Base-by-base conservation (phyloP, 1,284 basidiomycete species). In the Apiotrichum siamense region DNA sequence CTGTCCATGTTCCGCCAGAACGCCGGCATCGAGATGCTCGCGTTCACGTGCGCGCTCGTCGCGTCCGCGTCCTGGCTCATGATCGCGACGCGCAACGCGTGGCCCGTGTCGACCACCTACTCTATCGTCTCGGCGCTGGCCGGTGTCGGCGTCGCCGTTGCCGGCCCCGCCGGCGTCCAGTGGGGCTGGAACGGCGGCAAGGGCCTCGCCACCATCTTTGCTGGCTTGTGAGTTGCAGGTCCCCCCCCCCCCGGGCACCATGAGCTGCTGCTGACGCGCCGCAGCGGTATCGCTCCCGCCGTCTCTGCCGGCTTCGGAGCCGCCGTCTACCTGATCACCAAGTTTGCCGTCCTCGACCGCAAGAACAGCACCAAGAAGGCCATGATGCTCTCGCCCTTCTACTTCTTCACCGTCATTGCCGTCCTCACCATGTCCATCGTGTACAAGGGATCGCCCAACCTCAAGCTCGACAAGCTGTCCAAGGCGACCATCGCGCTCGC, bases 131-230 rank as follows among this genome's bases (percentile, higher is more conserved):
- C 75, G 9, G 76, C 76, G 1, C 59, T 78, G 5, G 74, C 73
- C 12, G 77, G 77, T 61, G 72, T 75, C 18, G 77, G 77, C 49
- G 73, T 78, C n/a, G 77, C 77, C 0, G 58, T 69, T 12, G 72
- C 65, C 15, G 76, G 77, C 4, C 52, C 59, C 11, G 55, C 64
- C n/a, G 60, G 63, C 1, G 75, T 76, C 39, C 56, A 74, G 35
- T 78, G 77, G 77, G 77, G 77, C 11, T 79, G 77, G 78, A 75
- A 77, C 57, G 62, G 58, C 35, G 75, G 72, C 20, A 75, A 75
- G 56, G 77, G 77, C 49, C 59, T 77, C 27, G 73, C 63, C 3
- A 65, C 70, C 39, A 75, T 77, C 67, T 74, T 78, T 72, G 61
- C 65, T 46, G 77, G 77, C 11, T 77, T 77, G 33, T 35, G n/a